Conservation (phyloP, 352 stramenopile species). For the Globisporangium parvum region DNA sequence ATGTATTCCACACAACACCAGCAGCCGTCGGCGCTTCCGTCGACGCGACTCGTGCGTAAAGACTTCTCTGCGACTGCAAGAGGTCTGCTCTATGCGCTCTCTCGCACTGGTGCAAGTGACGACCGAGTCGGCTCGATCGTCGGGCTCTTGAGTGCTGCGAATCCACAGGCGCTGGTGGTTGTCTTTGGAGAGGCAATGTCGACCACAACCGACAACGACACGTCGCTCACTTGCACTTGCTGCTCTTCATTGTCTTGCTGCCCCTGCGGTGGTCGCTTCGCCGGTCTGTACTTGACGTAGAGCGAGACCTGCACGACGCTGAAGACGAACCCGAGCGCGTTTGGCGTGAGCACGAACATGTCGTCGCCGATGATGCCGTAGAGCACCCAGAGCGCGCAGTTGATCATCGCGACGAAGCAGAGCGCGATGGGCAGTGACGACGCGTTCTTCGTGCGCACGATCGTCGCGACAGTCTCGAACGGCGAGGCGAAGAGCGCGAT, state of each 20-base stretch:
- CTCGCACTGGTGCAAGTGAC: neutral
- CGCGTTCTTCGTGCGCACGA: conserved; percentile 23
- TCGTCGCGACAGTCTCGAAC: conserved; percentile 25
- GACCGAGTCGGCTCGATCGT: conserved; percentile 1
- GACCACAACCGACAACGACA: conserved; percentile 2
- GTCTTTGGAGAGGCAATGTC: conserved; percentile 1
- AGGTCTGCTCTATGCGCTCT: neutral
- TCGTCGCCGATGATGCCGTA: conserved; percentile 47
- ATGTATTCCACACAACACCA: neutral
- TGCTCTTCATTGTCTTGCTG: neutral
- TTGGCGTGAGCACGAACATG: conserved; percentile 41
- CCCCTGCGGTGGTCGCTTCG: neutral
- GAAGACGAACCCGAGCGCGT: conserved; percentile 26
- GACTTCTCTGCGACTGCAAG: neutral
- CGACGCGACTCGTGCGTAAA: too few species aligned
- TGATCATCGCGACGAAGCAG: conserved; percentile 35
- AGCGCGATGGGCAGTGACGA: conserved; percentile 47
- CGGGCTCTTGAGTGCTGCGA: conserved; percentile 1
- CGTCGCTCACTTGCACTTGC: neutral
- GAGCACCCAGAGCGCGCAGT: conserved; percentile 48
- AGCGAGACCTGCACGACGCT: conserved; percentile 34
- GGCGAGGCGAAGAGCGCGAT: conserved; percentile 27
- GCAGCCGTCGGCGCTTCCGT: neutral
- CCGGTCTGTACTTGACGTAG: conserved; percentile 31
- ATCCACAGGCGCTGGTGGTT: neutral